These are phyloP conservation scores for Acer saccharum DNA, from an alignment of 345 rosid species.

Conservation along the genomic window DNA sequence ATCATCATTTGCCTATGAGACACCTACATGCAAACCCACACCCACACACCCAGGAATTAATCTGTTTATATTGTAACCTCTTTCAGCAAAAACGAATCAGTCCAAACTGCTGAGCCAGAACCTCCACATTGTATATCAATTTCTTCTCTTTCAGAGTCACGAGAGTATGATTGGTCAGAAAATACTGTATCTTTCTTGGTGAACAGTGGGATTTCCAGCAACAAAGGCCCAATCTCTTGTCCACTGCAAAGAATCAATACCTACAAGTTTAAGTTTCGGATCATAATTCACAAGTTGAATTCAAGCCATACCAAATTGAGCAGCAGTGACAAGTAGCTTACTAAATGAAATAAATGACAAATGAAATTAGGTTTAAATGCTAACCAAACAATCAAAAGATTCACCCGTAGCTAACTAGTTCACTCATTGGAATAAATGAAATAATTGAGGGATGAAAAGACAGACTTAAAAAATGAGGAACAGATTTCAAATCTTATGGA, in stretches of 20 bases:
- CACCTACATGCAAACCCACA: too few relatives aligned
- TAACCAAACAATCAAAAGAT: neutral
- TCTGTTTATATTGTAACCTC: conserved; percentile 43
- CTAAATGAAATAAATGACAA: too few relatives aligned
- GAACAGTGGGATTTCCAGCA: conserved; percentile 41
- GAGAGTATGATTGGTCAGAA: conserved; percentile 34
- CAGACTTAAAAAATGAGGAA: too few relatives aligned
- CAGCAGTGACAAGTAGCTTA: neutral
- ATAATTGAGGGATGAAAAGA: too few relatives aligned
- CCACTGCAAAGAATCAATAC: conserved; percentile 52
- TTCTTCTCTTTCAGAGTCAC: conserved; percentile 21
- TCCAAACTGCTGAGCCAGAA: conserved; percentile 49
- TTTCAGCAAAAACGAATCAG: conserved; percentile 56
- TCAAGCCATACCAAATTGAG: neutral
- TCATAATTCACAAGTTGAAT: neutral
- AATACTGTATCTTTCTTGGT: conserved; percentile 34
- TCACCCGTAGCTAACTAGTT: too few relatives aligned
- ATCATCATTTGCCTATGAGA: too few relatives aligned
- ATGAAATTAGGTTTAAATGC: neutral
- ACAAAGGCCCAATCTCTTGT: conserved; percentile 64
- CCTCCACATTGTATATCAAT: conserved; percentile 23
- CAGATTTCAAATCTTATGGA: too few relatives aligned
- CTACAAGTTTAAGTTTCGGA: neutral
- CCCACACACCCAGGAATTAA: too few relatives aligned
- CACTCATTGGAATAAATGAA: too few relatives aligned